Evolutionary conservation across 176 grass and related monocot genomes (phyloP).

Genomic region (Avena sativa): DNA sequence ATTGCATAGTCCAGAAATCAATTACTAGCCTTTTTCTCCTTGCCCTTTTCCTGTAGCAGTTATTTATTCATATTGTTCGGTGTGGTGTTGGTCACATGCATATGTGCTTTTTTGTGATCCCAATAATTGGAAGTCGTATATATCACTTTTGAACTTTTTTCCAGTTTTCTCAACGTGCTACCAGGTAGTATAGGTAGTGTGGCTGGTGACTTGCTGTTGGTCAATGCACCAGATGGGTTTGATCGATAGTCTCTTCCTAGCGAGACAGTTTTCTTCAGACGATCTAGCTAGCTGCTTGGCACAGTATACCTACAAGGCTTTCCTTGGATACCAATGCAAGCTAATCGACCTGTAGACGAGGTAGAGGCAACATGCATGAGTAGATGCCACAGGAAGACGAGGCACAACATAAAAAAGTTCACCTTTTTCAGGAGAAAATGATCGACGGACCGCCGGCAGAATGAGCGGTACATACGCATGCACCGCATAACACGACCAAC

Average conservation of each 20-base stretch:
- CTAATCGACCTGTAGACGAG: too few relatives aligned
- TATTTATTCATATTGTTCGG: neutral
- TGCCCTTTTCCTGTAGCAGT: neutral
- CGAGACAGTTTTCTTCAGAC: too few relatives aligned
- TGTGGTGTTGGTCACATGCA: neutral
- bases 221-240: too few relatives aligned
- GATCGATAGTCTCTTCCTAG: too few relatives aligned
- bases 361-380: conserved; percentile 21
- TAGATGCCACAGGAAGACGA: neutral
- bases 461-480: neutral
- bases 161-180: neutral
- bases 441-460: neutral
- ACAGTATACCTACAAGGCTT: too few relatives aligned
- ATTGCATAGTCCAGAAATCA: too few relatives aligned
- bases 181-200: too few relatives aligned
- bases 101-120: too few relatives aligned
- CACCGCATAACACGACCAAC: neutral
- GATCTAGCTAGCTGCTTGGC: too few relatives aligned
- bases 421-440: neutral
- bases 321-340: too few relatives aligned
- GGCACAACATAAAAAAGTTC: neutral
- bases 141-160: conserved; percentile 19
- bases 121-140: conserved; percentile 38
- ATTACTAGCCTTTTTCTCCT: neutral
- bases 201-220: too few relatives aligned